Conservation (phyloP, 2,329 filamentous ascomycete species). For the Trichoderma lentiforme region DNA sequence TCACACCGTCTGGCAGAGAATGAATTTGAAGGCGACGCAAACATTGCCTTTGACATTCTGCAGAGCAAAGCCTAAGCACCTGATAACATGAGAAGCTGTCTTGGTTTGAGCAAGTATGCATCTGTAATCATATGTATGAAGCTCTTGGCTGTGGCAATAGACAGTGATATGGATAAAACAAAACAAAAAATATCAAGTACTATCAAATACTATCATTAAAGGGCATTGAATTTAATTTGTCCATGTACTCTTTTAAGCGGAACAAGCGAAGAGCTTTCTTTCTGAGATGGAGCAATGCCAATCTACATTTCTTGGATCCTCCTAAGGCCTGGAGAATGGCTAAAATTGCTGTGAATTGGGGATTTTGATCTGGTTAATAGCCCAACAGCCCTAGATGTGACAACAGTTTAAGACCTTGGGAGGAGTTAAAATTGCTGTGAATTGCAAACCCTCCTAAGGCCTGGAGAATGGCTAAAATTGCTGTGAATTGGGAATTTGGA, state of each 20-base stretch:
- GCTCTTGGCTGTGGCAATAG: background rate
- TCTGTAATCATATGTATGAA: background rate
- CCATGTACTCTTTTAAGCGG: too few relatives aligned
- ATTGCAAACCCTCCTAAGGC: too few relatives aligned
- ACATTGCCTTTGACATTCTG: background rate
- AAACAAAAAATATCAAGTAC: background rate
- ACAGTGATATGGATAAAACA: accelerated
- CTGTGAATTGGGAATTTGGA: background rate
- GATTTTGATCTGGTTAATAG: background rate
- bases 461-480: background rate
- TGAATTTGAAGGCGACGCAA: background rate
- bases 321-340: too few relatives aligned
- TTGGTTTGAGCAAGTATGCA: background rate
- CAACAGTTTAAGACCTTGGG: background rate
- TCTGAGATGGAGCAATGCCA: background rate
- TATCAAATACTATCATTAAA: background rate
- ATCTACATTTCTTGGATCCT: background rate
- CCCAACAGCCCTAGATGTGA: background rate
- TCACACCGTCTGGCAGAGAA: background rate
- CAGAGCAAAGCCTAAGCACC: background rate
- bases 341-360: background rate
- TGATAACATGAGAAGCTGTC: background rate
- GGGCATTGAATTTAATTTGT: too few relatives aligned
- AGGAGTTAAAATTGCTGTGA: background rate
- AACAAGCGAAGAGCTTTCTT: too few relatives aligned